Evolutionary conservation across 805 yeast species (phyloP), one percentile per base, ranked within the genome.

Genomic region (Starmera quercuum): DNA sequence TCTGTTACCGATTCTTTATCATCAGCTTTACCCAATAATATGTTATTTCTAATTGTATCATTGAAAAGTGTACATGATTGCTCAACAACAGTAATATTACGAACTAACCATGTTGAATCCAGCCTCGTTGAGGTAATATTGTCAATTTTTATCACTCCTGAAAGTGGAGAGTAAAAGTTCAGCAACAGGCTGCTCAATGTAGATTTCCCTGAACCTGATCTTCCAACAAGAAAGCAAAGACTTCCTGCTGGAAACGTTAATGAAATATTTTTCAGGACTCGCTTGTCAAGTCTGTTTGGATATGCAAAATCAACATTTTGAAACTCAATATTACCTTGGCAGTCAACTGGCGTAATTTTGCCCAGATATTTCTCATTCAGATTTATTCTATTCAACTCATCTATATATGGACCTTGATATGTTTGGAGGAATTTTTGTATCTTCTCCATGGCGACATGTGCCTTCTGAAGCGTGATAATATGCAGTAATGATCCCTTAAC

Each of bases 141-240:
- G 51, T 77, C 87, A 10, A 88, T 54, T 3, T 51, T 50, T 1
- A 92, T 70, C 2, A 47, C 36, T 0, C 98, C 98, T 0, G 52
- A 36, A 5, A 56, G 43, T 1, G 65, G 58, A 0, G 53, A 40
- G 46, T 88, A 86, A 17, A 84, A 67, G 19, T 71, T 71, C 35
- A 82, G 52, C 1, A 92, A 45, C 2, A 92, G 53, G 24, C 69
- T 70, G 0, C 81, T 71, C 2, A 92, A 40, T 0, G 97, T 82
- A 0, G 97, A 90, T 54, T 92, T 92, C 0, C 98, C 98, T 0
- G 88, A 78, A 0, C 99, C 99, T 0, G 97, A 87, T 39, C 69
- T 66, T 1, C 99, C 99, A 27, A 92, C 72, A 4, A 92, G 56
- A 46, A 74, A 90, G 2, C 79, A 74, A 6, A 72, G 49, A 21